These are phyloP conservation scores for Thielaviopsis cerberus DNA, from an alignment of 2,329 filamentous ascomycete genomes.

Conservation along the genomic window DNA sequence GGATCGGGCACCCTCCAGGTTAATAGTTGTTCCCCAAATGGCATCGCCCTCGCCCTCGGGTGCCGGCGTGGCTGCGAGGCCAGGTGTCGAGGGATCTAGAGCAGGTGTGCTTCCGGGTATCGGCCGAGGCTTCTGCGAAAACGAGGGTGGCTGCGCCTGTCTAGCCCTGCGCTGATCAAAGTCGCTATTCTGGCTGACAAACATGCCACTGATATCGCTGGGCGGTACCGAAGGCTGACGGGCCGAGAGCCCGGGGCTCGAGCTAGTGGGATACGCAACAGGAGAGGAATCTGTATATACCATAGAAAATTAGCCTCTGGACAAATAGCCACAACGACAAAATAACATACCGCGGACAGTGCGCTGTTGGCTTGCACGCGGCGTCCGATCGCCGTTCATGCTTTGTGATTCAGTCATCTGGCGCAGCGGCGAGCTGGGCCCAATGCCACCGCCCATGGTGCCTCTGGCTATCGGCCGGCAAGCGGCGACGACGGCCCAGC, in stretches of 20 bases:
- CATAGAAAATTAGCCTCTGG: not conserved
- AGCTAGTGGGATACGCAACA: slow-evolving; percentile 77
- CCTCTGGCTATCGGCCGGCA: slow-evolving; percentile 15
- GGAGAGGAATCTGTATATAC: slow-evolving; percentile 67
- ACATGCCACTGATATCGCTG: slow-evolving; percentile 73
- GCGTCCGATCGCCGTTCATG: slow-evolving; percentile 39
- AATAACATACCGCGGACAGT: slow-evolving; percentile 6
- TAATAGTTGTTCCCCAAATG: slow-evolving; percentile 96
- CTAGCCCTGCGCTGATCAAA: slow-evolving; percentile 15
- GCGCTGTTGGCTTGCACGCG: slow-evolving; percentile 35
- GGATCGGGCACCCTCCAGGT: slow-evolving; percentile 68
- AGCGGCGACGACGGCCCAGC: slow-evolving; percentile 2
- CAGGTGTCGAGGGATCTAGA: slow-evolving; percentile 9
- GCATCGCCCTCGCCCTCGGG: slow-evolving; percentile 54
- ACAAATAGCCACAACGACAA: not conserved
- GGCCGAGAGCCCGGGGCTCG: slow-evolving; percentile 53
- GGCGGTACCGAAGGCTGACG: slow-evolving; percentile 51
- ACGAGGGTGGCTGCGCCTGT: slow-evolving; percentile 7
- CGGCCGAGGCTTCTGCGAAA: slow-evolving; percentile 21
- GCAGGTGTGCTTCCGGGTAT: slow-evolving; percentile 10
- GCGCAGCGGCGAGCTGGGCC: slow-evolving; percentile 28
- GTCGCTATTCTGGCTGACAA: slow-evolving; percentile 44
- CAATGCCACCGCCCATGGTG: slow-evolving; percentile 19
- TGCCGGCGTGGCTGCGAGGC: slow-evolving; percentile 18
- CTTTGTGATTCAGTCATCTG: slow-evolving; percentile 40